Base-by-base conservation (phyloP, 768 basidiomycete species). In the Phlebiopsis flavidoalba region DNA sequence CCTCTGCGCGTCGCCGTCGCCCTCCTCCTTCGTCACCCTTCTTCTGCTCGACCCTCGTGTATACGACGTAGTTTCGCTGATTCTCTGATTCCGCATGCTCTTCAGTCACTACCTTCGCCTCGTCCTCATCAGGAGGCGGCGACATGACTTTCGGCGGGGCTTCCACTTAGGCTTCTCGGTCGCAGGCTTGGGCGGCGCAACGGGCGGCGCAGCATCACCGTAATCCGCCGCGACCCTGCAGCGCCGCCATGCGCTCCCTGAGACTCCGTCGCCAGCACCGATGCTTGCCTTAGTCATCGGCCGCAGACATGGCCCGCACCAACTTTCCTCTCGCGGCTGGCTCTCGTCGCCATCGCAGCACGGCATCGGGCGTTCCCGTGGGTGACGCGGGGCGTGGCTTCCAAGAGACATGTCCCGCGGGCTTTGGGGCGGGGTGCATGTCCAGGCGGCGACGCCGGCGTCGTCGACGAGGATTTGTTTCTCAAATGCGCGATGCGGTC, bases 171-270 rank as follows among this genome's bases (percentile, higher is more conserved):
- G 89, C 65, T 86, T 87, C 67, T 88, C 87, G 31, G 78, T 70
- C 0, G 81, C 75, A 5, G 87, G 86, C 60, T 84, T 83, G 1
- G 88, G 82, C 15, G 79, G 70, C n/a, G 72, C 63, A 5, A 72
- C 64, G 0, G 72, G 66, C 0, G 70, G 69, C 1, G 76, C 80
- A 43, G 40, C 40, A 17, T 8, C 40, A 15, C 91, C 91, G 68
- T n/a, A 96, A 93, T 10, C 79, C 93, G 15, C 91, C 89, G 49
- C 81, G 86, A 8, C 90, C 92, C 71, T 94, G 91, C 40, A 98
- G 76, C 2, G 94, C 93, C 33, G 94, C 94, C 94, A 98, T 97
- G 40, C 96, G 85, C 61, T 97, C 96, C 76, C 88, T 95, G 65
- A 98, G 74, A 59, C 91, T 92, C 5, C 84, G n/a, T n/a, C 88